Conservation (phyloP, 352 stramenopile genomes). For the Globisporangium heterothallicum region DNA sequence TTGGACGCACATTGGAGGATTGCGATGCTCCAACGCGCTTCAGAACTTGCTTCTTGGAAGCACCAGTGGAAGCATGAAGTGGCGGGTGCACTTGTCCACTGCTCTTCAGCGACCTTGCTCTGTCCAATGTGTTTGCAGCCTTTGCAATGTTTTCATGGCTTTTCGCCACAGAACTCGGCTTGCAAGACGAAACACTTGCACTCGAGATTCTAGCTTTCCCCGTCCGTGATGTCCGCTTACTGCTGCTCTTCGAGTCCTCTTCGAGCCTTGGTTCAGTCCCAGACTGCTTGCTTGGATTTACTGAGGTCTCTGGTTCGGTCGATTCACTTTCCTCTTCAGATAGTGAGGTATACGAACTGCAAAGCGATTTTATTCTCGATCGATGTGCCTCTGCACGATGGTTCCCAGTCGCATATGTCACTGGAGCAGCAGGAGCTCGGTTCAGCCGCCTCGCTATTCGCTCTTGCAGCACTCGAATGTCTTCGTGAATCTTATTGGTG, state of each 20-base stretch:
- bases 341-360: constrained; percentile 27
- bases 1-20: not conserved
- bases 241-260: not conserved
- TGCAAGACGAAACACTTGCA: too few relatives aligned
- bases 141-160: constrained; percentile 3
- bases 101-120: too few relatives aligned
- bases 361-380: constrained; percentile 9
- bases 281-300: not conserved
- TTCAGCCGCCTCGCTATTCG: constrained; percentile 56
- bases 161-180: too few relatives aligned
- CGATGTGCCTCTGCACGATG: not conserved
- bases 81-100: too few relatives aligned
- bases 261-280: not conserved
- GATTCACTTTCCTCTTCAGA: constrained; percentile 23
- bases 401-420: not conserved
- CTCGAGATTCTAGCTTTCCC: too few relatives aligned
- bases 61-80: not conserved
- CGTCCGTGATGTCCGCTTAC: not conserved
- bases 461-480: constrained; percentile 64
- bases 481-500: constrained; percentile 63
- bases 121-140: not conserved
- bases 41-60: not conserved
- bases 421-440: constrained; percentile 15
- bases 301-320: not conserved
- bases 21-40: not conserved